Evolutionary conservation across 1,284 basidiomycete genomes (phyloP).

Genomic region (Afroboletus lepidellus): DNA sequence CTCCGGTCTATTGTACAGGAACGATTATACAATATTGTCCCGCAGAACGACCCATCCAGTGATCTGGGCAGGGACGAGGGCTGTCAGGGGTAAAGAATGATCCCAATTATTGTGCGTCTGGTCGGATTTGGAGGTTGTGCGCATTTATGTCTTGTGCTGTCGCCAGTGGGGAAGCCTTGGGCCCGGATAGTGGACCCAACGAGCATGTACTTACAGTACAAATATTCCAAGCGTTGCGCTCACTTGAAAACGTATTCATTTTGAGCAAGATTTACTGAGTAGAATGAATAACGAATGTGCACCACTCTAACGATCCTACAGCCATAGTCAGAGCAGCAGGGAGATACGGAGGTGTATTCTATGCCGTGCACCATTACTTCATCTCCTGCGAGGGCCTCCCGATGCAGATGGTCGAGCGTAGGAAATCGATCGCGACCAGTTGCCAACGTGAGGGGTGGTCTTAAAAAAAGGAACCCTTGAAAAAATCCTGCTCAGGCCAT

Average conservation of each 20-base stretch:
- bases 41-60: too few relatives aligned
- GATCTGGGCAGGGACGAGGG: too few relatives aligned
- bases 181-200: too few relatives aligned
- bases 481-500: neutral
- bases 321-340: slow-evolving; percentile 56
- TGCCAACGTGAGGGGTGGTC: slow-evolving; percentile 56
- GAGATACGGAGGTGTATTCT: slow-evolving; percentile 85
- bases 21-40: too few relatives aligned
- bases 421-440: slow-evolving; percentile 46
- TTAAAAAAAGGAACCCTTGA: neutral
- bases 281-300: slow-evolving; percentile 53
- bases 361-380: slow-evolving; percentile 85
- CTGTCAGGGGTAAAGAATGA: too few relatives aligned
- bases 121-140: too few relatives aligned
- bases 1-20: too few relatives aligned
- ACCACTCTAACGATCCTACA: slow-evolving; percentile 81
- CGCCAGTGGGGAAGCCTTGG: too few relatives aligned
- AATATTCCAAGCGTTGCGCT: neutral
- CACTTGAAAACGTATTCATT: too few relatives aligned
- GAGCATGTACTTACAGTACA: too few relatives aligned
- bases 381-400: slow-evolving; percentile 85
- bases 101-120: too few relatives aligned
- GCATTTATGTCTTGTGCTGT: too few relatives aligned
- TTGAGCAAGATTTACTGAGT: neutral
- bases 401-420: slow-evolving; percentile 55